Percentiles rank a stretch among this genome's conserved stretches.
phyloP scores from a whole-genome alignment of 75 land plant species.

The Ceratopteris richardii region DNA sequence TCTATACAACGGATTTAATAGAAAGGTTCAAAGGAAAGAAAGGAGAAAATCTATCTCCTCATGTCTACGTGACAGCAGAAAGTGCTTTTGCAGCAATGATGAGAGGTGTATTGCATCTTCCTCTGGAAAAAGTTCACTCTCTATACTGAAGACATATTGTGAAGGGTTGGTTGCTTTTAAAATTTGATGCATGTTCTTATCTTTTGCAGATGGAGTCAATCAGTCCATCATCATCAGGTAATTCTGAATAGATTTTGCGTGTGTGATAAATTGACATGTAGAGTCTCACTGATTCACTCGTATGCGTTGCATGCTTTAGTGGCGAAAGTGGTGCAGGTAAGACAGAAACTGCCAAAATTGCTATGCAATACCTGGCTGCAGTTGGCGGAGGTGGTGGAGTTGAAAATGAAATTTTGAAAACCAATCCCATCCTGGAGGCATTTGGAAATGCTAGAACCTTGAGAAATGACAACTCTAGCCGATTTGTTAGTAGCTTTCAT shows the following conservation, averaged over 20 bases:
- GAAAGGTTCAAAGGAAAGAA: slow-evolving; percentile 54
- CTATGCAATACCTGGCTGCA: slow-evolving; percentile 86
- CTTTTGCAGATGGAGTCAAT: slow-evolving; percentile 49
- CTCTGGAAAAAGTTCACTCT: background rate
- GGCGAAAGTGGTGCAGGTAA: slow-evolving; percentile 97
- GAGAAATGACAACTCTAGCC: slow-evolving; percentile 82
- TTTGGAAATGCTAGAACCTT: slow-evolving; percentile 91
- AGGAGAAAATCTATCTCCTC: slow-evolving; percentile 42
- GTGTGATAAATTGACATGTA: too few relatives aligned
- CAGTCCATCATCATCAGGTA: slow-evolving; percentile 87
- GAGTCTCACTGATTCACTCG: too few relatives aligned
- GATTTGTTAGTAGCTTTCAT: slow-evolving; percentile 58
- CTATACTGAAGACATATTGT: too few relatives aligned
- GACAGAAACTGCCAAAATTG: slow-evolving; percentile 89
- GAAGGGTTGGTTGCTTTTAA: too few relatives aligned
- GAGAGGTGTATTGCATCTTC: slow-evolving; percentile 41
- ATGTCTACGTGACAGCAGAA: slow-evolving; percentile 87
- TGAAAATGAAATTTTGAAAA: slow-evolving; percentile 63
- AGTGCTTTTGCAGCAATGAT: slow-evolving; percentile 85
- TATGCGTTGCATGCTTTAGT: slow-evolving; percentile 25
- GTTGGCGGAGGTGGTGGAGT: slow-evolving; percentile 75
- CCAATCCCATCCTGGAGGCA: slow-evolving; percentile 76
- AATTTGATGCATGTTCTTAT: background rate
- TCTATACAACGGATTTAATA: slow-evolving; percentile 64
- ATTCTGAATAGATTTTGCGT: too few relatives aligned